Base-by-base conservation (phyloP, 352 stramenopile genomes). In the Achlya hypogyna region DNA sequence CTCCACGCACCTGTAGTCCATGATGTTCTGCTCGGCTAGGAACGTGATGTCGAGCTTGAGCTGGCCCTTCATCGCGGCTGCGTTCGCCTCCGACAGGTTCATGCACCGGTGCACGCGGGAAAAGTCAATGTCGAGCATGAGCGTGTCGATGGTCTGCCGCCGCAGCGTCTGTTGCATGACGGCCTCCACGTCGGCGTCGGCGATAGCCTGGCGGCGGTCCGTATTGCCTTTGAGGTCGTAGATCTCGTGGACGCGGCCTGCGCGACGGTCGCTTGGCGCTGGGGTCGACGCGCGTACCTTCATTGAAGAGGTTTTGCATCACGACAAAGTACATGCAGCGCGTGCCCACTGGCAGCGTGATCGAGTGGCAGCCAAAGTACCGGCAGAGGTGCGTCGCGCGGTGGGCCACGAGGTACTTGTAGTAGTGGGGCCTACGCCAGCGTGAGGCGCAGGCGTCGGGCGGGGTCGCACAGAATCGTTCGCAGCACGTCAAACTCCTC, bases 51-150 rank as follows among this genome's bases (percentile, higher is more conserved):
- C 85, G 52, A 84, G 82, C 62, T 83, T 90, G 5, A 93, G 69
- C 62, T 91, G 83, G 22, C 79, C 79, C 53, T 91, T 77, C 10
- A 88, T 60, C 22, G 69, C 49, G 4, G 74, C 64, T 0, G 79
- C 81, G 35, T 75, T 75, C 1, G 64, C 51, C 12, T 81, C 76
- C 5, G 82, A 78, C 9, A 91, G 65, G 18, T 74, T 67, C 29
- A 93, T 82, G 5, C 81, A 83, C 0, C 73, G 70, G 53, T 73
- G 84, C 68, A 93, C 75, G 71, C 89, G 87, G 34, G 82, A 80
- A 53, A 93, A 93, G 68, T 93, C 85, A 42, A 93, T 91, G 74
- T 93, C 85, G 77, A 93, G 87, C 77, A 93, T 81, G 49, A 93
- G 77, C 65, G 87, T 82, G 23, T 66, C 58, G 71, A 93, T 91